phyloP scores from a whole-genome alignment of 129 eudicot species.

The Scalesia atractyloides region DNA sequence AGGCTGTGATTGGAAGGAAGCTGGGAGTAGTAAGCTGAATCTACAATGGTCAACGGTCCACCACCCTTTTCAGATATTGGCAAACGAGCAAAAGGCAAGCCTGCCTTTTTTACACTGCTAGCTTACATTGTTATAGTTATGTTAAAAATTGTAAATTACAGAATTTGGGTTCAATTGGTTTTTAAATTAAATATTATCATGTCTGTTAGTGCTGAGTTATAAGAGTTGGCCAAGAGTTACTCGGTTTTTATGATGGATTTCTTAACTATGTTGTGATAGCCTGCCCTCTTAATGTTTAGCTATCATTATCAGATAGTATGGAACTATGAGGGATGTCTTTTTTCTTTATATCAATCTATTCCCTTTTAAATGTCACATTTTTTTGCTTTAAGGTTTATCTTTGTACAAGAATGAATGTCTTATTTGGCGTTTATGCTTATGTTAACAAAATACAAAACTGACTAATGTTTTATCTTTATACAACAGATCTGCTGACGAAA shows the following conservation, averaged over 20 bases:
- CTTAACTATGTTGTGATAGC: background rate
- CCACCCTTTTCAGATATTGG: constrained; percentile 81
- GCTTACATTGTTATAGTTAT: background rate
- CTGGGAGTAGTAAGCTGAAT: constrained; percentile 22
- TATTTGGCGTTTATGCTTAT: background rate
- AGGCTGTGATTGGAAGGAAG: constrained; percentile 39
- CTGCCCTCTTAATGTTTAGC: background rate
- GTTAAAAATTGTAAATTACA: too few relatives aligned
- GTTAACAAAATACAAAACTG: background rate
- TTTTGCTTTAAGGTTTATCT: background rate
- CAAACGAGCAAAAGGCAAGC: constrained; percentile 73
- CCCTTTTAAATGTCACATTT: background rate
- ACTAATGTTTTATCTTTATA: constrained; percentile 16
- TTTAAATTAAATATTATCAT: too few relatives aligned
- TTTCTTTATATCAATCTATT: background rate
- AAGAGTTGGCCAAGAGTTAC: too few relatives aligned
- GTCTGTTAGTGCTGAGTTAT: too few relatives aligned
- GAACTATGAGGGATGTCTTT: background rate
- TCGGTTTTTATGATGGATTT: background rate
- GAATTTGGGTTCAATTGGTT: too few relatives aligned
- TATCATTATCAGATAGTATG: background rate
- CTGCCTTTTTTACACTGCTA: constrained; percentile 4
- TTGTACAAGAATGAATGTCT: background rate
- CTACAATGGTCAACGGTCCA: constrained; percentile 67
- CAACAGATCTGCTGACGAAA: constrained; percentile 80